These are phyloP conservation scores for Apiosordaria backusii DNA, from an alignment of 495 filamentous ascomycete species.

Conservation along the genomic window DNA sequence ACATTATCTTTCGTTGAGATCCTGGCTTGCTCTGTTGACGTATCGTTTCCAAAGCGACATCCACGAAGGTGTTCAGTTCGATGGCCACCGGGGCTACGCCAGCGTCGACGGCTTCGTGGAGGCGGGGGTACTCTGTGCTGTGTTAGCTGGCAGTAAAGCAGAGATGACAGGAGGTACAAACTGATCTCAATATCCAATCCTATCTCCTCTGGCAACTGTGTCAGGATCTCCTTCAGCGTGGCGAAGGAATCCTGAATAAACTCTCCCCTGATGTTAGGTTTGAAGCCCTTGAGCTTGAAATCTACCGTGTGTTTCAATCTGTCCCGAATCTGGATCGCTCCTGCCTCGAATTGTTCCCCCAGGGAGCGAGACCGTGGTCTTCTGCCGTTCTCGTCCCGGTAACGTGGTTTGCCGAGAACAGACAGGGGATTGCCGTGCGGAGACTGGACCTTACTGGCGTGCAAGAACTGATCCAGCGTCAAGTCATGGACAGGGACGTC, in stretches of 20 bases:
- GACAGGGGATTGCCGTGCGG: background rate
- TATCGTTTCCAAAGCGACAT: slow-evolving; percentile 34
- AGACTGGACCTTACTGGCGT: slow-evolving; percentile 14
- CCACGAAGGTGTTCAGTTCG: slow-evolving; percentile 44
- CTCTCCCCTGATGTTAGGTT: slow-evolving; percentile 36
- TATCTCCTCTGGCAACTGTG: slow-evolving; percentile 30
- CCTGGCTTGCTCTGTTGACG: slow-evolving; percentile 11
- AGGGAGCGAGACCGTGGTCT: slow-evolving; percentile 34
- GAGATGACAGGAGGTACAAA: slow-evolving; percentile 22
- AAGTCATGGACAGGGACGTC: slow-evolving; percentile 39
- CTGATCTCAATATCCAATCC: slow-evolving; percentile 43
- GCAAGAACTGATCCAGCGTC: slow-evolving; percentile 36
- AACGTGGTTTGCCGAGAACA: background rate
- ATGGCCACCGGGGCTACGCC: slow-evolving; percentile 34
- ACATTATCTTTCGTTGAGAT: slow-evolving; percentile 32
- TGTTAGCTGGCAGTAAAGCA: slow-evolving; percentile 31
- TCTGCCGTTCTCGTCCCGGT: slow-evolving; percentile 12
- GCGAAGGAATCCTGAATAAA: slow-evolving; percentile 38
- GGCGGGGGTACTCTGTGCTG: slow-evolving; percentile 29
- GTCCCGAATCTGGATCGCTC: slow-evolving; percentile 20
- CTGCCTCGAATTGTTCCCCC: slow-evolving; percentile 52
- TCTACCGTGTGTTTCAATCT: slow-evolving; percentile 40
- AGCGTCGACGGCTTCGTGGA: slow-evolving; percentile 36
- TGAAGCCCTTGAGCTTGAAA: slow-evolving; percentile 33
- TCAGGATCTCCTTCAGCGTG: slow-evolving; percentile 37